Percentiles rank a stretch among this genome's conserved stretches.
phyloP scores from a whole-genome alignment of 2,329 filamentous ascomycete genomes.

The Nothomitra cinnamomea region DNA sequence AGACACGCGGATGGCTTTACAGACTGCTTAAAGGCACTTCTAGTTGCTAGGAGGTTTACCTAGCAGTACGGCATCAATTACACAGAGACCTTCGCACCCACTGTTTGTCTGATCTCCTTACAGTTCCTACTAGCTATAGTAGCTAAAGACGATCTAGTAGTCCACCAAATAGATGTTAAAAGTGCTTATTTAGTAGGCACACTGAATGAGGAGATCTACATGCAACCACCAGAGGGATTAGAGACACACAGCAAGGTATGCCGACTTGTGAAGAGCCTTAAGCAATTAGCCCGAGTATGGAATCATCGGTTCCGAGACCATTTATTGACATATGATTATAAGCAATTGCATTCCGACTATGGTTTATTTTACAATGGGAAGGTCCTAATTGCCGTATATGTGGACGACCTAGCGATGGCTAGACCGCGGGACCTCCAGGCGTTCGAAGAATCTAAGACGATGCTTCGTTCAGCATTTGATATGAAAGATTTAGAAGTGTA shows the following conservation, averaged over 20 bases:
- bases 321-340: too few species aligned
- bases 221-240: conserved; percentile 12
- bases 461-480: conserved; percentile 12
- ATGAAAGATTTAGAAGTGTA: conserved; percentile 15
- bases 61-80: conserved; percentile 7
- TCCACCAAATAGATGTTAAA: conserved; percentile 7
- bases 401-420: conserved; percentile 17
- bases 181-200: conserved; percentile 8
- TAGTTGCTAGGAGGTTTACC: conserved; percentile 7
- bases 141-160: background rate
- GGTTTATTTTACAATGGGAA: background rate
- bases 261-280: too few species aligned
- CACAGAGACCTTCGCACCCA: conserved; percentile 6
- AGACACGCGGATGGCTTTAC: conserved; percentile 1
- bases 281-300: too few species aligned
- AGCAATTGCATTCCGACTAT: too few species aligned
- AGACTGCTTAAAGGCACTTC: conserved; percentile 7
- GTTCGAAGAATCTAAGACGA: conserved; percentile 12
- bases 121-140: conserved; percentile 4
- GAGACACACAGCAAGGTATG: too few species aligned
- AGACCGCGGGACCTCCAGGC: conserved; percentile 6
- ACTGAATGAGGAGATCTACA: conserved; percentile 12
- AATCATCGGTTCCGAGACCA: too few species aligned
- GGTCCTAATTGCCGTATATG: conserved; percentile 14
- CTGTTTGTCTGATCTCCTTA: conserved; percentile 1